These are phyloP conservation scores for Podospora fimiseda DNA, from an alignment of 495 filamentous ascomycete genomes.

Conservation along the genomic window DNA sequence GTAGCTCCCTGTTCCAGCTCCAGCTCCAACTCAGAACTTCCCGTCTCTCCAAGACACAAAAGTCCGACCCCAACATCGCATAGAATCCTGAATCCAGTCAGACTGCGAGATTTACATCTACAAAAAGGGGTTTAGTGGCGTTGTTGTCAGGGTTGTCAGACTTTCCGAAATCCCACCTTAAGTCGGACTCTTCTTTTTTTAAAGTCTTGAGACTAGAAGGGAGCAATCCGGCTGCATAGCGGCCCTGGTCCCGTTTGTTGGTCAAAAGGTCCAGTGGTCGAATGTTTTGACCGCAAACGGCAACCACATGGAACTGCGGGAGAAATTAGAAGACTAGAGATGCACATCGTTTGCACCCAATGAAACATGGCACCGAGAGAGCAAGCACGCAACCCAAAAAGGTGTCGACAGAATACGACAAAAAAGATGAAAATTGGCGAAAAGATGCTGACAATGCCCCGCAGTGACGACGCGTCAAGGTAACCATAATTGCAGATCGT, in stretches of 20 bases:
- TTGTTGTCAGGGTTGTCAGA: neutral
- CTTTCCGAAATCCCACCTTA: neutral
- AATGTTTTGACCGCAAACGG: slow-evolving; percentile 6
- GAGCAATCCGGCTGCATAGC: no score
- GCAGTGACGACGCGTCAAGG: neutral
- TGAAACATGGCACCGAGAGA: no score
- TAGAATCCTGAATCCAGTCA: neutral
- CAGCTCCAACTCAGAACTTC: neutral
- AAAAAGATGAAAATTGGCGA: neutral
- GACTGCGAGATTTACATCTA: neutral
- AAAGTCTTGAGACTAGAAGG: no score
- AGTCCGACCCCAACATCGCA: neutral
- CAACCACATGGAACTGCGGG: neutral
- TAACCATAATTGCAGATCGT: neutral
- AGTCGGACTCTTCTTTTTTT: neutral
- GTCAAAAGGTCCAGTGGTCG: neutral
- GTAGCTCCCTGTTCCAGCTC: neutral
- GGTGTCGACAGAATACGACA: neutral
- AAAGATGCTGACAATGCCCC: neutral
- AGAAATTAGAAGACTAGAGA: no score
- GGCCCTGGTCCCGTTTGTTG: neutral
- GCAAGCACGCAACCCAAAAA: no score
- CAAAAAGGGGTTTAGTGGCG: neutral
- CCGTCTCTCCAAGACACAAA: neutral
- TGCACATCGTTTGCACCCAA: no score